phyloP scores from a whole-genome alignment of 805 yeast species.

The Kluyveromyces aestuarii region DNA sequence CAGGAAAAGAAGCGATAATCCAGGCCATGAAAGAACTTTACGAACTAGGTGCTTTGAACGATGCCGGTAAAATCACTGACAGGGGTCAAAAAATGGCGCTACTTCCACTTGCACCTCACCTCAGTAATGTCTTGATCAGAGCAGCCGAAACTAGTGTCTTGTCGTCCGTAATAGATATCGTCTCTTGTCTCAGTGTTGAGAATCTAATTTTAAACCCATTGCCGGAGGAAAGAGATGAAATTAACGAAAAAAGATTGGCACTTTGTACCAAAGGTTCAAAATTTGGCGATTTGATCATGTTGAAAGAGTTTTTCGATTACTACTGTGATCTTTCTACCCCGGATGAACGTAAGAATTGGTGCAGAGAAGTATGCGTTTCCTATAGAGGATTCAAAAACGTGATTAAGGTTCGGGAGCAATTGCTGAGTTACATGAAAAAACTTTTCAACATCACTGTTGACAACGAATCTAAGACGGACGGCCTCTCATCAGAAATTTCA shows the following conservation, averaged over 20 bases:
- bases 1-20: conserved; percentile 67
- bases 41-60: conserved; percentile 70
- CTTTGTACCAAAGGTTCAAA: conserved; percentile 61
- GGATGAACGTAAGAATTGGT: conserved; percentile 69
- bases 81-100: conserved; percentile 83
- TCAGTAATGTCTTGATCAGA: conserved; percentile 72
- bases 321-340: conserved; percentile 37
- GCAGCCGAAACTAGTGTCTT: conserved; percentile 53
- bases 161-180: conserved; percentile 72
- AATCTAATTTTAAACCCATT: conserved; percentile 74
- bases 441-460: conserved; percentile 1
- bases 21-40: conserved; percentile 73
- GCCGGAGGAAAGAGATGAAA: conserved; percentile 73
- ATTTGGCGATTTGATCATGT: conserved; percentile 75
- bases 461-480: neutral
- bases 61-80: conserved; percentile 63
- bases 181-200: conserved; percentile 87
- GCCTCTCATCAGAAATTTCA: conserved; percentile 38
- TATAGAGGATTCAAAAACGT: conserved; percentile 77
- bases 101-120: conserved; percentile 85
- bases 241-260: conserved; percentile 64
- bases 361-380: conserved; percentile 67
- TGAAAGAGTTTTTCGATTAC: conserved; percentile 67
- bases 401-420: conserved; percentile 62
- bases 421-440: conserved; percentile 53